Base-by-base conservation (phyloP, 345 rosid species). In the Stellera chamaejasme region DNA sequence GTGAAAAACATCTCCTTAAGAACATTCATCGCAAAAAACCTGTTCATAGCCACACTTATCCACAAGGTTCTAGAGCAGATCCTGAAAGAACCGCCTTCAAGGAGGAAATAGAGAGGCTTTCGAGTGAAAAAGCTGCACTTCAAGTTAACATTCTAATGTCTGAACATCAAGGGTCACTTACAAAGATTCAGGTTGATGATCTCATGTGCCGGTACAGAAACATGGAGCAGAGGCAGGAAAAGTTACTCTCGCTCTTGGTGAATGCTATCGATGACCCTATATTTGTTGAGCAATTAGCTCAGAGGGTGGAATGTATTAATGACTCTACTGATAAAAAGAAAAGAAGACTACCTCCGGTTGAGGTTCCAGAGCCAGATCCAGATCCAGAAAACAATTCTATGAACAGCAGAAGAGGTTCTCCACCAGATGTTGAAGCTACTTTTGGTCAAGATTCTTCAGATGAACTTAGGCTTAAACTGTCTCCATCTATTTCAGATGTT, bases 21-120 rank as follows among this genome's bases (percentile, higher is more conserved):
- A 87, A 80, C 69, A 93, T 93, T 71, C 85, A 79, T 67, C 72
- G 95, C 28, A 77, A 96, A 60, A 93, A 89, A 67, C 94, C 97
- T 56, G 82, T 89, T 60, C 92, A 93, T 43, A 93, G 99, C 79
- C 99, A 89, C 8, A 89, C 86, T 66, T 77, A 84, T 13, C 83
- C 96, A 61, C 96, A 69, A 25, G 59, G 64, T 46, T 72, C 77
- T 15, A 48, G 54, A 1, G 51, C 65, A 45, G 97, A 87, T 73
- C 78, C 82, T 16, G 97, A 84, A 62, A 75, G 96, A 77, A 82
- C 85, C 6, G 69, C 77, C 55, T 69, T 76, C 60, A 88, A 84
- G 26, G 91, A 82, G 65, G 72, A 84, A 63, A 79, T 89, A 26
- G 94, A 87, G 13, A 87, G 67, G 72, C 86, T 89, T 27, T 69